Percentiles rank a stretch among this genome's conserved stretches.
Evolutionary conservation across 805 yeast species (phyloP).

Genomic region (Ogataea methanolica): DNA sequence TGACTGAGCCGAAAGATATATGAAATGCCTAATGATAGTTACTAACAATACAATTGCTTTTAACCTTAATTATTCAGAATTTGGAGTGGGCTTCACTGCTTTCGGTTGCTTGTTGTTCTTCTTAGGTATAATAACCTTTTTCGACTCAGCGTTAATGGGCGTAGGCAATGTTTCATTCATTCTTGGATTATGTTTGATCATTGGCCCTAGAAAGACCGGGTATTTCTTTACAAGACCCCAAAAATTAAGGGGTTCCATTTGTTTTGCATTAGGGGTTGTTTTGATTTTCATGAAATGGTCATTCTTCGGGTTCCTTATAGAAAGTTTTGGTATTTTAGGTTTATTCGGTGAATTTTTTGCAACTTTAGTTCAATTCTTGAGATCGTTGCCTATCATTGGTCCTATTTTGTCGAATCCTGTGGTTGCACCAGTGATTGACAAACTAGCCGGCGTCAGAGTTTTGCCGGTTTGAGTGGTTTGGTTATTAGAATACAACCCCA

Average conservation of each 20-base stretch:
- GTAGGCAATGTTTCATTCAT: slow-evolving; percentile 80
- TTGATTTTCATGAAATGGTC: slow-evolving; percentile 73
- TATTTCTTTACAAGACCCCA: slow-evolving; percentile 82
- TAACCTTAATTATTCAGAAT: slow-evolving; percentile 41
- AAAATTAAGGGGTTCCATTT: slow-evolving; percentile 81
- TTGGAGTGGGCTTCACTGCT: slow-evolving; percentile 90
- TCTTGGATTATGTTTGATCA: slow-evolving; percentile 78
- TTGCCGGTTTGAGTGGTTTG: slow-evolving; percentile 46
- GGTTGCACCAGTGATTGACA: slow-evolving; percentile 71
- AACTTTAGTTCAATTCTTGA: slow-evolving; percentile 77
- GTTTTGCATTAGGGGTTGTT: slow-evolving; percentile 70
- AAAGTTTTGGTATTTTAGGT: slow-evolving; percentile 83
- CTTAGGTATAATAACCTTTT: slow-evolving; percentile 78
- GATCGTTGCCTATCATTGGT: slow-evolving; percentile 86
- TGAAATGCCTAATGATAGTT: neutral
- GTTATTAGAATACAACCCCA: neutral
- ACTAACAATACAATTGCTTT: slow-evolving; percentile 1
- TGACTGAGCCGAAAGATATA: neutral
- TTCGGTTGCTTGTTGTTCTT: slow-evolving; percentile 75
- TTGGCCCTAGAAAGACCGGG: slow-evolving; percentile 81
- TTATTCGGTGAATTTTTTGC: slow-evolving; percentile 91
- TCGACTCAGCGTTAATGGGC: slow-evolving; percentile 85
- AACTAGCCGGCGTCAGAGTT: slow-evolving; percentile 61
- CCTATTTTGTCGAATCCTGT: slow-evolving; percentile 76
- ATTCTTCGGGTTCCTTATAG: slow-evolving; percentile 79